Evolutionary conservation across 192 early-diverging fungal species (phyloP).

Genomic region (Cetraspora pellucida): DNA sequence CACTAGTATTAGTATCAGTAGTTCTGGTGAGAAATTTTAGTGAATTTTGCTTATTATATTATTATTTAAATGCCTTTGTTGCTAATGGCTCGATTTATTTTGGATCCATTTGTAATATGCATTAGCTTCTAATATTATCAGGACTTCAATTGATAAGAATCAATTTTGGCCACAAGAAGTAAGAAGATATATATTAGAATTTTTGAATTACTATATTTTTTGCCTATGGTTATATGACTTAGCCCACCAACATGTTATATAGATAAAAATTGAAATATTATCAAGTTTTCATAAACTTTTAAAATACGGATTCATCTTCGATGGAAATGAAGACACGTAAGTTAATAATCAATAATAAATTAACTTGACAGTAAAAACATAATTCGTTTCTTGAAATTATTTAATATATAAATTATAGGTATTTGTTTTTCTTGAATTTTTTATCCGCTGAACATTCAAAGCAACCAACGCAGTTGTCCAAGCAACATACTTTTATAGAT

Average conservation of each 20-base stretch:
- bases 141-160: not conserved
- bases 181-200: not conserved
- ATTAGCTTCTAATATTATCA: not conserved
- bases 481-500: not conserved
- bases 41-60: not conserved
- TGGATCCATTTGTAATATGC: not conserved
- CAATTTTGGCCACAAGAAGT: slow-evolving; percentile 21
- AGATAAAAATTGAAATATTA: slow-evolving; percentile 21
- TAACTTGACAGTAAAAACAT: too few relatives aligned
- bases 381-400: too few relatives aligned
- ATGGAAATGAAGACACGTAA: not conserved
- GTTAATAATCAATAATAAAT: too few relatives aligned
- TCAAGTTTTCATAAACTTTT: slow-evolving; percentile 24
- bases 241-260: too few relatives aligned
- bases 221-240: not conserved
- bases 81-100: not conserved
- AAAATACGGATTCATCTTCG: not conserved
- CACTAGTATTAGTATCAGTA: slow-evolving; percentile 47
- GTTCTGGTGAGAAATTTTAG: not conserved
- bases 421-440: slow-evolving; percentile 41
- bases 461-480: not conserved
- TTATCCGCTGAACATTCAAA: slow-evolving; percentile 46
- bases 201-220: not conserved
- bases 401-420: too few relatives aligned
- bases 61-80: not conserved